phyloP scores from a whole-genome alignment of 352 stramenopile species.

The Aphanomyces invadans region DNA sequence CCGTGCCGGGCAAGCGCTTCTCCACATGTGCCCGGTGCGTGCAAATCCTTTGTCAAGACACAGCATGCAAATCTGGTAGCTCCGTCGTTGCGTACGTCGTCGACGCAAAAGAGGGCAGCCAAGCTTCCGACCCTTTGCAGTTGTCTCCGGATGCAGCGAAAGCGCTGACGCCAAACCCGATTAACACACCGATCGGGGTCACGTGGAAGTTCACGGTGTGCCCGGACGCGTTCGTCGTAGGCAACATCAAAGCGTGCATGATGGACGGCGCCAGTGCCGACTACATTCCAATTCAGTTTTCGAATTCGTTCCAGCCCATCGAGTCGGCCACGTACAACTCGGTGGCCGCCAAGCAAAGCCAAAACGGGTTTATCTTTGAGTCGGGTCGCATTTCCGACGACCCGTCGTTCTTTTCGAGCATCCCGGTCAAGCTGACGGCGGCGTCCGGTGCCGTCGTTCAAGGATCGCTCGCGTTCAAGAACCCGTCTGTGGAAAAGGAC shows the following conservation, averaged over 20 bases:
- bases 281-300: slow-evolving; percentile 79
- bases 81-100: slow-evolving; percentile 60
- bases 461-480: slow-evolving; percentile 42
- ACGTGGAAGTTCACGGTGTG: slow-evolving; percentile 58
- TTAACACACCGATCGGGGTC: slow-evolving; percentile 39
- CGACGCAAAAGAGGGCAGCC: slow-evolving; percentile 53
- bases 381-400: background rate
- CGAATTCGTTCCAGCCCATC: slow-evolving; percentile 71
- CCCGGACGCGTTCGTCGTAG: slow-evolving; percentile 45
- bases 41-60: slow-evolving; percentile 48
- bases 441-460: background rate
- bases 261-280: slow-evolving; percentile 72
- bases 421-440: slow-evolving; percentile 53
- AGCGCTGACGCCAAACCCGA: slow-evolving; percentile 38
- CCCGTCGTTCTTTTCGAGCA: slow-evolving; percentile 44
- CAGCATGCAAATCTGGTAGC: slow-evolving; percentile 28
- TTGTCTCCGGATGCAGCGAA: slow-evolving; percentile 44
- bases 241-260: slow-evolving; percentile 67
- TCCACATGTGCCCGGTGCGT: slow-evolving; percentile 61
- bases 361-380: slow-evolving; percentile 47
- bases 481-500: slow-evolving; percentile 32
- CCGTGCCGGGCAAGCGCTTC: slow-evolving; percentile 49
- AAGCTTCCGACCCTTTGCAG: slow-evolving; percentile 36
- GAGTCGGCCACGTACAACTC: slow-evolving; percentile 48
- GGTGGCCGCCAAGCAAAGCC: slow-evolving; percentile 39